Evolutionary conservation across 2,329 filamentous ascomycete genomes (phyloP).

Genomic region (Aspergillus sp.): DNA sequence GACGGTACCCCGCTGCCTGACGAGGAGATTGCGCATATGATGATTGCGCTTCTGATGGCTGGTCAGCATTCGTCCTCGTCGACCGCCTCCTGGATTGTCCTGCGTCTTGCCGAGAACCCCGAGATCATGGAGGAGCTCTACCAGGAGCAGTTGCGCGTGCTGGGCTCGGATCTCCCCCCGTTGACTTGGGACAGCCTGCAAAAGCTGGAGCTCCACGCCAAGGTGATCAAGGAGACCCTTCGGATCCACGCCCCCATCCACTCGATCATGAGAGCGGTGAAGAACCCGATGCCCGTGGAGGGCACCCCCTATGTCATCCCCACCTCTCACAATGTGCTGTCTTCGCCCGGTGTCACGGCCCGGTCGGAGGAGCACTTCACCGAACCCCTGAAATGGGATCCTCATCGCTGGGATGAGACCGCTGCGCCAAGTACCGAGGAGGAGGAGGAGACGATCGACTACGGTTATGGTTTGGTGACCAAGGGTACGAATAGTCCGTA

Average conservation of each 20-base stretch:
- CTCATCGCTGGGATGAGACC: slow-evolving; percentile 79
- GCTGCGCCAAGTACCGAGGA: slow-evolving; percentile 49
- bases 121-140: slow-evolving; percentile 80
- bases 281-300: slow-evolving; percentile 77
- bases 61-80: slow-evolving; percentile 87
- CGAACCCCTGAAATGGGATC: slow-evolving; percentile 79
- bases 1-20: slow-evolving; percentile 76
- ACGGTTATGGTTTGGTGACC: slow-evolving; percentile 88
- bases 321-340: slow-evolving; percentile 73
- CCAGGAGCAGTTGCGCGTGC: slow-evolving; percentile 70
- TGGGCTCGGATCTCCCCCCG: slow-evolving; percentile 72
- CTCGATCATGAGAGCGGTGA: slow-evolving; percentile 90
- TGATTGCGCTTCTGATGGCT: slow-evolving; percentile 91
- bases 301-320: slow-evolving; percentile 82
- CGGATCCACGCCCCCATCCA: slow-evolving; percentile 90
- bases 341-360: slow-evolving; percentile 79
- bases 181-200: slow-evolving; percentile 75
- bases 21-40: slow-evolving; percentile 83
- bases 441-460: slow-evolving; percentile 76
- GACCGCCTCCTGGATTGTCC: slow-evolving; percentile 79
- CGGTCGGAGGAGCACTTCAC: slow-evolving; percentile 74
- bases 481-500: slow-evolving; percentile 90
- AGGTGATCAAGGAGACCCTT: slow-evolving; percentile 87
- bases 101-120: slow-evolving; percentile 74
- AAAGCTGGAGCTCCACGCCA: slow-evolving; percentile 75